Base-by-base conservation (phyloP, 805 yeast species). In the Pichia nakasei region DNA sequence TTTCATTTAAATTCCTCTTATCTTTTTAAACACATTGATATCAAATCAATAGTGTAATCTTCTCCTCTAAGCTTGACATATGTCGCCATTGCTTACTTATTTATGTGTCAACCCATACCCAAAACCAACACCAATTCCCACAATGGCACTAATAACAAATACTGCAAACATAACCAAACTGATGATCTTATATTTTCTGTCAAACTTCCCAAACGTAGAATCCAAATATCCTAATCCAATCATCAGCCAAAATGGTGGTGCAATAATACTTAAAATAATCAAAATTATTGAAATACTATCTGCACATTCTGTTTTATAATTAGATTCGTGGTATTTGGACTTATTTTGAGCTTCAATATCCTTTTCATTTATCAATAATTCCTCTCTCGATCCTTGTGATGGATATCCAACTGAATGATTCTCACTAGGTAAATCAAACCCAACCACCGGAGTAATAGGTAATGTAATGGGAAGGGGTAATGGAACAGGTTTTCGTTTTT, bases 191-290 rank as follows among this genome's bases (percentile, higher is more conserved):
- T 52, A 52, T 9, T 18, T 22, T 13, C 33, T 37, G 9, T 57
- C 55, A 13, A 61, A 34, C 8, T 33, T 44, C 8, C 64, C 65
- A 39, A 57, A 51, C 8, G 47, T 47, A 15, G 42, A 43, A 45
- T 60, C 64, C 13, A 58, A 32, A 31, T 45, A 52, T 9, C 65
- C 65, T 2, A 48, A 44, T 2, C 56, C 50, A 13, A 60, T 55
- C 11, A 60, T 35, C 9, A 58, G 44, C 55, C 58, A 56, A 35
- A 61, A 52, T 9, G 65, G 63, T 12, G 64, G 64, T 15, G 55
- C 54, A 15, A 61, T 12, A 19, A 54, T 38, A 4, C 61, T 53
- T 15, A 51, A 18, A 4, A 54, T 27, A 2, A 61, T 27, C 11
- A 58, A 42, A 2, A 54, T 6, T 8, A 52, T 20, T 1, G 60